Base-by-base conservation (phyloP, 2,329 filamentous ascomycete species). In the Cladosporium sp. region DNA sequence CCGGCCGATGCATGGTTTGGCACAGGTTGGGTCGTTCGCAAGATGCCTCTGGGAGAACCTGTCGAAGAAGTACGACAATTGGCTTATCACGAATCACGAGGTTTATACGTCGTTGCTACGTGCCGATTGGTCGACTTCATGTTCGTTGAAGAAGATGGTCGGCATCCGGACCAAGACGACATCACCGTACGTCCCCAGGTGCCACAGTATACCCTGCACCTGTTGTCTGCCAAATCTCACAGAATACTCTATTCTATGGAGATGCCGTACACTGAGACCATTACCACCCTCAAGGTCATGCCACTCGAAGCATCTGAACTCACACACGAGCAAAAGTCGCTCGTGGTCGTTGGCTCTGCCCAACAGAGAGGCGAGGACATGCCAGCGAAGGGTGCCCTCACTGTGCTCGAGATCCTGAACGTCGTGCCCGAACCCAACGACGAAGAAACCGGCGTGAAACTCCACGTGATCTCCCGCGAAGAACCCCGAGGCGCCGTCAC, bases 401-500 rank as follows among this genome's bases (percentile, higher is more conserved):
- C 94, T 67, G 89, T 97, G 50, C 96, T 94, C 69, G 92, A 97
- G 69, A 84, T 99, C 30, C 92, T 96, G 59, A 84, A 88, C 36
- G 94, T 99, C 34, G 93, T 97, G 1, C 93, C 94, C 0, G 88
- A 97, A 63, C 92, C 92, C 0, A 90, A 86, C 17, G 84, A 84
- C 7, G 90, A 92, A 0, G 92, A 97, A 72, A 96, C 90, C 1
- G 89, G 92, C 72, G 88, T 86, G 64, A 90, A 87, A 65, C 80
- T 99, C 36, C 95, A 96, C 71, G 82, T 95, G 3, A 82, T 97
- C 15, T 89, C 90, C 5, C 89, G 89, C 67, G 94, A 99, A 72
- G 90, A 96, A 54, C 92, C 97, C 25, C 89, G 94, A 51, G 94
- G 94, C 9, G 91, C 91, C 3, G 90, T 99, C 22, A 96, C 93